Base-by-base conservation (phyloP, 371 early-diverging fungal genomes). In the Nosema muscidifuracis region DNA sequence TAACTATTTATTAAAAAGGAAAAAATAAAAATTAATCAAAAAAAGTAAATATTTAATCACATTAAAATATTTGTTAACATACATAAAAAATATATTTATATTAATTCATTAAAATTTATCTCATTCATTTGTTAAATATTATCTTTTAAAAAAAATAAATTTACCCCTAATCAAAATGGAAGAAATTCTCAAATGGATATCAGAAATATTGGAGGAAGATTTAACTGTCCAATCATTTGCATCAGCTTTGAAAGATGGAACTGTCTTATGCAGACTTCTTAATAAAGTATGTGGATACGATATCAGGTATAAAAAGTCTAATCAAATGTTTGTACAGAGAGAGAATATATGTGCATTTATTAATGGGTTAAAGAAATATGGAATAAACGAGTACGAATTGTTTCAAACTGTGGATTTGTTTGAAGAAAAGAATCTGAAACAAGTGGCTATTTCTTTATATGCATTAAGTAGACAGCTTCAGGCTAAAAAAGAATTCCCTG, bases 351-450 rank as follows among this genome's bases (percentile, higher is more conserved):
- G 87, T 65, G 83, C 78, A 58, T 93, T 93, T 81, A 85, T 92
- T 56, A 77, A 83, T 56, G 69, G 63, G 0, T 86, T 87, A n/a
- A 84, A 87, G 26, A 87, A 86, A 56, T 81, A 83, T 67, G 90
- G 90, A 36, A 88, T 89, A 22, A 89, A 89, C 3, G 86, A 87
- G 58, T 84, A 85, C 68, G 91, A 93, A 67, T 83, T 88, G 16
- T 93, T 93, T 81, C 89, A 90, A 83, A 92, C 93, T 3, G 85
- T 91, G 31, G 93, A 93, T 78, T 82, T 93, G 56, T 91, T 86
- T 75, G 92, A 93, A 74, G 85, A 85, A 77, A 91, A 90, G 81
- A 90, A 91, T 81, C 85, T 87, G 73, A 85, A 84, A 18, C 90
- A 89, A 79, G 88, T 91, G 38, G 71, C 67, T 64, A 77, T 69